These are phyloP conservation scores for Ceratobasidium sp. DNA, from an alignment of 1,284 basidiomycete species.

Conservation along the genomic window DNA sequence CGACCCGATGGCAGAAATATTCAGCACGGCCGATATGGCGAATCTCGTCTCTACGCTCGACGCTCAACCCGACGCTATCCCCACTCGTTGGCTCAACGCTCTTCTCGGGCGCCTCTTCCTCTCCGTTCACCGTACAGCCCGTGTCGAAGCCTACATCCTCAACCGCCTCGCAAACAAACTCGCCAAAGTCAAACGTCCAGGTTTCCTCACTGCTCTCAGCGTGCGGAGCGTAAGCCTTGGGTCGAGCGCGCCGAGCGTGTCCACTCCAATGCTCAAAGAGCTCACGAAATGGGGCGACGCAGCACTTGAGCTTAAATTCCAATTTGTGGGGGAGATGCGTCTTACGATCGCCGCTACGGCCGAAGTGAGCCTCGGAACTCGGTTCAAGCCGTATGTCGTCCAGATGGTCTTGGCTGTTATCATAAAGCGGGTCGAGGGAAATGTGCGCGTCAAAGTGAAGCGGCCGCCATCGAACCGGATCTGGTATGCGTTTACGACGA, in stretches of 20 bases:
- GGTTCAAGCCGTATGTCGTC: conserved; percentile 90
- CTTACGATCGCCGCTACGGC: conserved; percentile 91
- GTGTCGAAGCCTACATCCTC: conserved; percentile 86
- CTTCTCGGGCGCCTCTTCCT: conserved; percentile 92
- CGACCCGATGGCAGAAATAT: conserved; percentile 64
- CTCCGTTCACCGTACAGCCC: conserved; percentile 85
- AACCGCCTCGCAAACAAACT: conserved; percentile 93
- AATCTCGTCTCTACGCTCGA: conserved; percentile 86
- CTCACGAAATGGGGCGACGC: conserved; percentile 93
- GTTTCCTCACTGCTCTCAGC: conserved; percentile 85
- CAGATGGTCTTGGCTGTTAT: conserved; percentile 89
- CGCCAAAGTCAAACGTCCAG: conserved; percentile 87
- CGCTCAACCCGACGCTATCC: conserved; percentile 92
- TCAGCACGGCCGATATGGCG: conserved; percentile 83
- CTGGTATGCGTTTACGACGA: conserved; percentile 97
- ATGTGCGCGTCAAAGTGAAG: conserved; percentile 90
- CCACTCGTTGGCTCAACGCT: conserved; percentile 97
- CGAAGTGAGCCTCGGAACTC: conserved; percentile 72
- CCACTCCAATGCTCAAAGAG: conserved; percentile 97
- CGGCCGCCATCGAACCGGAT: conserved; percentile 94
- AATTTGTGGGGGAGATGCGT: conserved; percentile 87
- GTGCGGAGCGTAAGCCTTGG: conserved; percentile 93
- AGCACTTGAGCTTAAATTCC: conserved; percentile 84
- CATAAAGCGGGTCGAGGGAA: conserved; percentile 89
- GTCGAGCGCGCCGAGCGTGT: conserved; percentile 80